Evolutionary conservation across 1,139 yeast genomes (phyloP), one percentile per base, ranked within the genome.

Genomic region (Yarrowia galli): DNA sequence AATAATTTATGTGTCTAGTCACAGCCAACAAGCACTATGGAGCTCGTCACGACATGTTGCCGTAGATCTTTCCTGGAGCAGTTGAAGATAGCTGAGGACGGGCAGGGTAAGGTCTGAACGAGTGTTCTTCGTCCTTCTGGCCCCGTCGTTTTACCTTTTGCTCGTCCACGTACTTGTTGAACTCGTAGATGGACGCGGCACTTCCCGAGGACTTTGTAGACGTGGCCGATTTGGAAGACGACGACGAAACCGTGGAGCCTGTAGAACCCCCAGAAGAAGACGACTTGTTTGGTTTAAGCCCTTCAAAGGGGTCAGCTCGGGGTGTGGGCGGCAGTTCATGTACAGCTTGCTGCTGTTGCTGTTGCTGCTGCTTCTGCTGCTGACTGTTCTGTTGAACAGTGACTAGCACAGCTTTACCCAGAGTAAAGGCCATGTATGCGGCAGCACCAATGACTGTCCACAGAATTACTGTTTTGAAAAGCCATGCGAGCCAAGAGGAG

Each of bases 51-150:
- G 9, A 18, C 64, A 58, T 58, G 12, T 28, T 43, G 0, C 64
- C 64, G 32, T 58, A 58, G 6, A 58, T 58, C 51, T 58, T 58
- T 9, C 51, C 49, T 15, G 64, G 64, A 12, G 64, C 64, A 18
- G 64, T 58, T 0, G 64, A 32, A 8, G 67, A 38, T 42, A 69
- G 23, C 15, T 65, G 36, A 2, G 69, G 69, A 16, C 69, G 60
- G 1, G 67, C 65, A 8, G 70, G 69, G 42, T 69, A 69, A 16
- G 70, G 70, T 49, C 68, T 54, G 46, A 67, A 69, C 20, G 70
- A 67, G 20, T 69, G 67, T 9, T 51, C 51, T 7, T 67, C 67
- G 36, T 58, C 64, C 32, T 58, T 58, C 22, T 58, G 64, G 32
- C 64, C 64, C 9, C 51, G 18, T 20, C 64, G 20, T 6, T 42